Percentiles rank a stretch among this genome's conserved stretches.
Evolutionary conservation across 139 green algal species (phyloP).

Genomic region (Micractinium conductrix): DNA sequence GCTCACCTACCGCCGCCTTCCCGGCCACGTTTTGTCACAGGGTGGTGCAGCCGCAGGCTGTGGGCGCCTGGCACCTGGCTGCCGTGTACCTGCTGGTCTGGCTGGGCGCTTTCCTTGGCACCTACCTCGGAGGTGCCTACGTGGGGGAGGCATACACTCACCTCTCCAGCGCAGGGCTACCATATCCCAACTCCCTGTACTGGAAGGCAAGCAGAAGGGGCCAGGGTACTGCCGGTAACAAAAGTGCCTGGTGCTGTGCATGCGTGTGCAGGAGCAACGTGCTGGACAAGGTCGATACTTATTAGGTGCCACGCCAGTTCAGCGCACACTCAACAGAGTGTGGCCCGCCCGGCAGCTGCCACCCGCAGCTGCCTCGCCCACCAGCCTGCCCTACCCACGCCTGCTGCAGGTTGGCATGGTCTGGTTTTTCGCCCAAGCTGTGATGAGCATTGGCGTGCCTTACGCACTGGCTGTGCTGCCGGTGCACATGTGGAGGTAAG

Average conservation of each 20-base stretch:
- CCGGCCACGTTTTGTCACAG: not conserved
- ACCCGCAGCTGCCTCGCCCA: not conserved
- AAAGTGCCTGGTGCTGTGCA: not conserved
- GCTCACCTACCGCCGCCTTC: too few relatives aligned
- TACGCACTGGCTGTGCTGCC: constrained; percentile 5
- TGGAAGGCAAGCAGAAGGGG: not conserved
- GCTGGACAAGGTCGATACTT: not conserved
- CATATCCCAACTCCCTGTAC: not conserved
- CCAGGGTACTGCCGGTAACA: too few relatives aligned
- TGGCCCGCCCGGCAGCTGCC: not conserved
- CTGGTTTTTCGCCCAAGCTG: constrained; percentile 34
- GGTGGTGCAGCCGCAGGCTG: constrained; percentile 24
- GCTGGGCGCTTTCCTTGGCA: constrained; percentile 22
- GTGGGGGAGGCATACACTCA: not conserved
- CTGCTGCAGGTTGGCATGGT: constrained; percentile 5
- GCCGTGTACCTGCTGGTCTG: constrained; percentile 8
- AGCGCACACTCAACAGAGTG: not conserved
- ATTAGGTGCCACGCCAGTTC: not conserved
- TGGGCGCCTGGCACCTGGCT: not conserved
- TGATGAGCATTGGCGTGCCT: constrained; percentile 16
- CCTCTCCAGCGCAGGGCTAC: not conserved
- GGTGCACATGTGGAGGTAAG: constrained; percentile 10
- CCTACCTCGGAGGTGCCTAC: constrained; percentile 18
- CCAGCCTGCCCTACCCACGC: not conserved
- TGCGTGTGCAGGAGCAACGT: not conserved